Conservation (phyloP, 164 flowering plant species). For the Vitis labrusca region DNA sequence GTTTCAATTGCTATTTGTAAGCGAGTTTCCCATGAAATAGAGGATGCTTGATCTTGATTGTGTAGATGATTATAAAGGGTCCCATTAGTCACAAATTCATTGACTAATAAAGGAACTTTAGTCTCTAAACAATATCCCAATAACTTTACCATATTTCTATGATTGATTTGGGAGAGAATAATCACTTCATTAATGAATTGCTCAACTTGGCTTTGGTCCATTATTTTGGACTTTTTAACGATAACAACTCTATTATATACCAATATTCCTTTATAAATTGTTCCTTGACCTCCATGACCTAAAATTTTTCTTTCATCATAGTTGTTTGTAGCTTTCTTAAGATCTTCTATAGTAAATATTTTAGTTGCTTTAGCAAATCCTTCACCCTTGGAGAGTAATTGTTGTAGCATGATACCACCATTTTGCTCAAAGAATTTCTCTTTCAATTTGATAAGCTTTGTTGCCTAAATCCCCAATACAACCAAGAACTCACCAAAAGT, state of each 20-base stretch:
- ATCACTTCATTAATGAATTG: constrained; percentile 54
- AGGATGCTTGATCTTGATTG: neutral
- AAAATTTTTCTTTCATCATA: constrained; percentile 32
- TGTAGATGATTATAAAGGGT: constrained; percentile 37
- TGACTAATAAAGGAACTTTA: constrained; percentile 46
- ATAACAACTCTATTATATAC: constrained; percentile 34
- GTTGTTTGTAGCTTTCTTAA: constrained; percentile 43
- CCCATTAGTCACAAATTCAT: constrained; percentile 48
- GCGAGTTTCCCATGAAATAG: constrained; percentile 27
- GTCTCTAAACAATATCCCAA: constrained; percentile 50
- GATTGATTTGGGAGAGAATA: constrained; percentile 49
- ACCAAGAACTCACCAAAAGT: constrained; percentile 9
- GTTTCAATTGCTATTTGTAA: constrained; percentile 34
- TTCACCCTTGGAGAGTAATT: constrained; percentile 24
- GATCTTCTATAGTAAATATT: constrained; percentile 40
- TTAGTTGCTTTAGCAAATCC: constrained; percentile 19
- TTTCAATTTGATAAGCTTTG: constrained; percentile 31
- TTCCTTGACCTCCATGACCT: constrained; percentile 50
- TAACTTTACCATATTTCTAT: constrained; percentile 42
- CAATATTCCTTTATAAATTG: constrained; percentile 39
- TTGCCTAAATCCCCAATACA: constrained; percentile 25
- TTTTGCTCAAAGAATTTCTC: constrained; percentile 42
- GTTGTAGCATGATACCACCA: constrained; percentile 46
- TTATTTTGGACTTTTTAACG: constrained; percentile 45
- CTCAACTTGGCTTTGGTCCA: constrained; percentile 35